A percentile compares a stretch with the other conserved stretches of the same genome.
phyloP scores from a whole-genome alignment of 139 green algal genomes.

The Chlamydomonas sp. region DNA sequence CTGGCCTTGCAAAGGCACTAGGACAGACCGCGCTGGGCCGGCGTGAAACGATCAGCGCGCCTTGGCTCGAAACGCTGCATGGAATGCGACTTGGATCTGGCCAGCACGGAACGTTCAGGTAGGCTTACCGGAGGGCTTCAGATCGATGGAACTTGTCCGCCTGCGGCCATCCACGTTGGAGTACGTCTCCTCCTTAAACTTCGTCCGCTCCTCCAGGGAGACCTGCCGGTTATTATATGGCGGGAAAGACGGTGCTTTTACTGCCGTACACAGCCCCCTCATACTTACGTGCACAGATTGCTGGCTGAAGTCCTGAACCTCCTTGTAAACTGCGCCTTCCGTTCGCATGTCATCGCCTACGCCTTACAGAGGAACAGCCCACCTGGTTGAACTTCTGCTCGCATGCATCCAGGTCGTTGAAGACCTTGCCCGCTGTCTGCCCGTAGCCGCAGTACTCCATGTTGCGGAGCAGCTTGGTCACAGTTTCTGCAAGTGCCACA shows the following conservation, averaged over 20 bases:
- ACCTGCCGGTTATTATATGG: slow-evolving; percentile 41
- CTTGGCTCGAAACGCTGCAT: neutral
- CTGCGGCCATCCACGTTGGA: slow-evolving; percentile 85
- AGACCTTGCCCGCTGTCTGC: slow-evolving; percentile 45
- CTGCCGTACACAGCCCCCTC: no score
- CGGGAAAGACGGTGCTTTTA: slow-evolving; percentile 20
- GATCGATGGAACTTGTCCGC: neutral
- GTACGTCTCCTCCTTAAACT: slow-evolving; percentile 95
- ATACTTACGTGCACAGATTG: no score
- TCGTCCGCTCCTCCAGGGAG: slow-evolving; percentile 82
- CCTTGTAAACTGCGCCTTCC: no score
- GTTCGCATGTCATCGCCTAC: no score
- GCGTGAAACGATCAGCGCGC: no score
- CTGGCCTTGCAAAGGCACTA: no score
- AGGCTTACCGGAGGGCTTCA: neutral
- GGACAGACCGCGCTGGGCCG: no score
- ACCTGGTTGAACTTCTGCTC: slow-evolving; percentile 70
- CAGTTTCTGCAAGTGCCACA: slow-evolving; percentile 35
- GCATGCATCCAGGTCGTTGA: slow-evolving; percentile 50
- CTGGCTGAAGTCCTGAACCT: no score
- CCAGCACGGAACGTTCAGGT: neutral
- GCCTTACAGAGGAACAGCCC: neutral
- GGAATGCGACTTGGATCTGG: neutral
- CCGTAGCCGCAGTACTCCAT: slow-evolving; percentile 62
- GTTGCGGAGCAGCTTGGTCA: slow-evolving; percentile 57